phyloP scores from a whole-genome alignment of 768 basidiomycete species.

The Boletus pseudopeckii region DNA sequence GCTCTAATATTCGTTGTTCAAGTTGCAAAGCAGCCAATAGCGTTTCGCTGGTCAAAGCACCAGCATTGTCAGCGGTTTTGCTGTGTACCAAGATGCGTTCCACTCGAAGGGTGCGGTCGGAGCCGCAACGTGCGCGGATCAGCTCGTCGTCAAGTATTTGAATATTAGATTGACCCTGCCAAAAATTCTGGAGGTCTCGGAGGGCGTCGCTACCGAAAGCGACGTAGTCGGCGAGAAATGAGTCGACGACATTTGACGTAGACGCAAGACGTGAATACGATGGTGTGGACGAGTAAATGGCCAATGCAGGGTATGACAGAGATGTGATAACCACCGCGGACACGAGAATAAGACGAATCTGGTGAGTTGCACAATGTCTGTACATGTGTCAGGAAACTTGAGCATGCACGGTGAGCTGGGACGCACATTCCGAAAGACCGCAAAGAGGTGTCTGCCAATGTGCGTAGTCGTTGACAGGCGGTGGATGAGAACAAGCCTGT shows the following conservation, averaged over 20 bases:
- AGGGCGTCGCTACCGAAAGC: constrained; percentile 52
- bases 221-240: constrained; percentile 52
- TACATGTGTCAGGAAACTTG: constrained; percentile 6
- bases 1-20: constrained; percentile 52
- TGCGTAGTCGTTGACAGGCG: constrained; percentile 35
- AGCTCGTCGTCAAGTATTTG: constrained; percentile 68
- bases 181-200: constrained; percentile 66
- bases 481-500: constrained; percentile 15
- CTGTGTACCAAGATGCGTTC: constrained; percentile 75
- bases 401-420: not conserved
- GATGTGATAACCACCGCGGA: constrained; percentile 86
- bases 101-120: constrained; percentile 66
- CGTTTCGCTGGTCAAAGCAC: constrained; percentile 58
- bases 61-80: constrained; percentile 37
- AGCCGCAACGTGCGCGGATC: constrained; percentile 66
- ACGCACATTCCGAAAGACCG: constrained; percentile 80
- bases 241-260: constrained; percentile 57
- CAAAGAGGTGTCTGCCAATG: constrained; percentile 49
- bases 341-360: constrained; percentile 84
- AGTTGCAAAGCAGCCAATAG: constrained; percentile 63
- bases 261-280: constrained; percentile 55
- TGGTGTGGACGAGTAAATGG: constrained; percentile 74
- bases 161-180: constrained; percentile 63
- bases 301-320: constrained; percentile 87
- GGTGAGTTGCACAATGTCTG: constrained; percentile 88